A percentile compares a stretch with the other conserved stretches of the same genome.
These are phyloP conservation scores for Teratosphaeria destructans DNA, from an alignment of 2,329 filamentous ascomycete species.

Conservation along the genomic window DNA sequence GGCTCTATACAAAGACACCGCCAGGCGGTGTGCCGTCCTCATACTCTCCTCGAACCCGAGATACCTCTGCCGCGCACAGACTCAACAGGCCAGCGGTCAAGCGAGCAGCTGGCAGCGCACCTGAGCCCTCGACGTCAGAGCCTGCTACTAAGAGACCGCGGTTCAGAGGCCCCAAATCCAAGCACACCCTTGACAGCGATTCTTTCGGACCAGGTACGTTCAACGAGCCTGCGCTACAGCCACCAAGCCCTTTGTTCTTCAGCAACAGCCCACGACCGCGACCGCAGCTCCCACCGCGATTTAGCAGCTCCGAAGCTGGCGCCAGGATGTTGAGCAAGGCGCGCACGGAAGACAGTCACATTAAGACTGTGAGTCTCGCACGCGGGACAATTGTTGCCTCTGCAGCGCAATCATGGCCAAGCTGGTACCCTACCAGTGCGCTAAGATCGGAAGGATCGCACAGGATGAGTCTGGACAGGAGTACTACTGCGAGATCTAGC, in stretches of 20 bases:
- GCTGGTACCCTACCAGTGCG: conserved; percentile 11
- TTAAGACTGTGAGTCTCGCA: conserved; percentile 43
- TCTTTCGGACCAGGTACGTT: conserved; percentile 9
- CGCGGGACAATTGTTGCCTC: conserved; percentile 31
- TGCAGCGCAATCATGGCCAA: neutral
- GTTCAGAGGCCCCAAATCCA: conserved; percentile 7
- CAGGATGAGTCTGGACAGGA: conserved; percentile 24
- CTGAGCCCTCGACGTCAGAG: neutral
- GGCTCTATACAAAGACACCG: neutral
- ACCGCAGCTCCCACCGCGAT: conserved; percentile 40
- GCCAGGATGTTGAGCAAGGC: conserved; percentile 47
- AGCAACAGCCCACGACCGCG: conserved; percentile 32
- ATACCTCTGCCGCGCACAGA: neutral
- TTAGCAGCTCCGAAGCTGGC: conserved; percentile 47
- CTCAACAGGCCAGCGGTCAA: neutral
- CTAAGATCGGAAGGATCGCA: conserved; percentile 38
- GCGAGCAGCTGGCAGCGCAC: neutral
- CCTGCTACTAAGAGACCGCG: conserved; percentile 2
- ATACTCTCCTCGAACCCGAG: neutral
- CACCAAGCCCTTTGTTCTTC: conserved; percentile 40
- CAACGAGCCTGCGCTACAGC: conserved; percentile 6
- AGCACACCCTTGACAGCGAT: conserved; percentile 15
- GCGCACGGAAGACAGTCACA: conserved; percentile 37
- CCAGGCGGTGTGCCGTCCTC: conserved; percentile 1
- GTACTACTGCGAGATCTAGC: conserved; percentile 12